Evolutionary conservation across 139 green algal genomes (phyloP).

Genomic region (Picochlorum sp.): DNA sequence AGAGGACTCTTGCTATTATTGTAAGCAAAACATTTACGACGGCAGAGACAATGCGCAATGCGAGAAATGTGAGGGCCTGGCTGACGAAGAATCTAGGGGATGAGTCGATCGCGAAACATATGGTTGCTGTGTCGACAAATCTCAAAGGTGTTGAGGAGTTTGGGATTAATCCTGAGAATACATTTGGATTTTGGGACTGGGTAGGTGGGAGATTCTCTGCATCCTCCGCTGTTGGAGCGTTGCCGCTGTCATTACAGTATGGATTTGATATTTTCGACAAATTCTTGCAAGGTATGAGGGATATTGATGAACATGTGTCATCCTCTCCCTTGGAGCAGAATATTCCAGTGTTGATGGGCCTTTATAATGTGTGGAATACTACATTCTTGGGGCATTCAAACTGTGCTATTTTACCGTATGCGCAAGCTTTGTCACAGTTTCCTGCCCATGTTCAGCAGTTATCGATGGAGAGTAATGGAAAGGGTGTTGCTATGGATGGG

Average conservation of each 20-base stretch:
- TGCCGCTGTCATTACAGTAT: conserved; percentile 95
- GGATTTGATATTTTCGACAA: conserved; percentile 80
- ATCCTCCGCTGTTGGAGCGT: conserved; percentile 88
- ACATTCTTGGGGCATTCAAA: conserved; percentile 88
- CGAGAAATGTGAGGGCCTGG: conserved; percentile 86
- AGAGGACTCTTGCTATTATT: conserved; percentile 93
- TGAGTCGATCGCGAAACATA: conserved; percentile 89
- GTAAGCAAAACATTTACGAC: conserved; percentile 99
- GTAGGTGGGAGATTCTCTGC: conserved; percentile 95
- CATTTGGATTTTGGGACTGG: conserved; percentile 99
- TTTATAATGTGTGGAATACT: conserved; percentile 93
- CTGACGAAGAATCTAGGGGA: conserved; percentile 64
- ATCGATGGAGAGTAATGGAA: conserved; percentile 98
- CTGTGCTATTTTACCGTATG: conserved; percentile 96
- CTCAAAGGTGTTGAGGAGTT: conserved; percentile 96
- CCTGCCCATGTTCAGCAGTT: conserved; percentile 97
- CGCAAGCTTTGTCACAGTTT: conserved; percentile 92
- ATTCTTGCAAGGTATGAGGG: conserved; percentile 81
- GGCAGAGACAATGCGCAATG: conserved; percentile 99
- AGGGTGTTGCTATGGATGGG: conserved; percentile 92
- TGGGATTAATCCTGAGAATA: conserved; percentile 95
- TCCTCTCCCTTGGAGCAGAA: conserved; percentile 82
- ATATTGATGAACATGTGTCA: conserved; percentile 90
- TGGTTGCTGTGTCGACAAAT: conserved; percentile 99
- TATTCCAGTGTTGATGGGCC: conserved; percentile 90